A percentile compares a stretch with the other conserved stretches of the same genome.
Conservation (phyloP, 208 protist species). For the Sergeia podlipaevii region DNA sequence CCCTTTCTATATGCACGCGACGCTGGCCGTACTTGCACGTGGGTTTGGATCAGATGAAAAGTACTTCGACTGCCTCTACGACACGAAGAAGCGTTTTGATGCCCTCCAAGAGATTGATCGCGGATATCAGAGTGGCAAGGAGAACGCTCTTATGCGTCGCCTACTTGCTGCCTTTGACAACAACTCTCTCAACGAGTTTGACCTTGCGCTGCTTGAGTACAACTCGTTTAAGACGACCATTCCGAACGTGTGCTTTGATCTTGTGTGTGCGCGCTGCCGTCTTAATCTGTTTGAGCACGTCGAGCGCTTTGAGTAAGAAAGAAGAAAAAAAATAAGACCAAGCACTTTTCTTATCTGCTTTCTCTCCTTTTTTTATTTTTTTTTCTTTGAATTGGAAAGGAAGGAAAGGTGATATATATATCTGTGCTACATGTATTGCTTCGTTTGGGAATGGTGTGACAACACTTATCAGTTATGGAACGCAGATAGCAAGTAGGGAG, state of each 20-base stretch:
- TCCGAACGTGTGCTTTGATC: conserved; percentile 39
- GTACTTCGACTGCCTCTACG: conserved; percentile 76
- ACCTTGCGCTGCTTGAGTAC: conserved; percentile 60
- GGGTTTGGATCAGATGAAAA: conserved; percentile 34
- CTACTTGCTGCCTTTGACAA: conserved; percentile 50
- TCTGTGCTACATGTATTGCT: too few species aligned
- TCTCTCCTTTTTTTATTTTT: neutral
- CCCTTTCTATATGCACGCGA: conserved; percentile 44
- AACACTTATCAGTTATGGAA: too few species aligned
- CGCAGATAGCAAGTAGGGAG: too few species aligned
- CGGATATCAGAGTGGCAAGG: conserved; percentile 69
- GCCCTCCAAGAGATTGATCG: conserved; percentile 60
- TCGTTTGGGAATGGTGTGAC: too few species aligned
- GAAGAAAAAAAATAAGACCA: neutral
- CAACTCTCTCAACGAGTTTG: conserved; percentile 58
- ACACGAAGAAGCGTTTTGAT: conserved; percentile 55
- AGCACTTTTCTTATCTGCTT: neutral
- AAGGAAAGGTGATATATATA: too few species aligned
- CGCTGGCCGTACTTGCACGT: conserved; percentile 53
- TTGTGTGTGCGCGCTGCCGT: conserved; percentile 50
- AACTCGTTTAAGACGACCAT: conserved; percentile 42
- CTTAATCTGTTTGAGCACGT: conserved; percentile 68
- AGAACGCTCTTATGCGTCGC: conserved; percentile 46
- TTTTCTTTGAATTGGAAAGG: too few species aligned
- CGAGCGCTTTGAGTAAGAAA: conserved; percentile 53